phyloP scores from a whole-genome alignment of 495 filamentous ascomycete genomes.

The Penicillium tannophilum region DNA sequence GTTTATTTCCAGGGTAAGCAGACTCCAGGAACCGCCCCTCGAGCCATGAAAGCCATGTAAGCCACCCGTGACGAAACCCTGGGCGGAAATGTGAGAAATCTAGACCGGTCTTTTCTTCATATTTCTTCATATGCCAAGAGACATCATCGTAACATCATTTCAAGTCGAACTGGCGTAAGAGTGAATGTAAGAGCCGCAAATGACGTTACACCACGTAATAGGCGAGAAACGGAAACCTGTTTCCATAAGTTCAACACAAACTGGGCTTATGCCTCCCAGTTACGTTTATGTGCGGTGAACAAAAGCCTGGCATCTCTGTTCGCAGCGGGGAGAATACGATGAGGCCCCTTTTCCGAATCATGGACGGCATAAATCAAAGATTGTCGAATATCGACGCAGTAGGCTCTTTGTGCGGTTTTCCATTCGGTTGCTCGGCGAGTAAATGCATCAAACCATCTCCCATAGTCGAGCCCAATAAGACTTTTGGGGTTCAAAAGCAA shows the following conservation, averaged over 20 bases:
- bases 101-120: slow-evolving; percentile 11
- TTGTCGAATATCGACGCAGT: slow-evolving; percentile 35
- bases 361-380: slow-evolving; percentile 26
- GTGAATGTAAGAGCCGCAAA: neutral
- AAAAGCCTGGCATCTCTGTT: slow-evolving; percentile 37
- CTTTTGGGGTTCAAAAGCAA: slow-evolving; percentile 68
- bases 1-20: neutral
- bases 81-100: neutral
- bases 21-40: neutral
- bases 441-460: slow-evolving; percentile 13
- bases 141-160: slow-evolving; percentile 6
- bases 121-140: too few species aligned
- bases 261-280: slow-evolving; percentile 39
- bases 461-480: slow-evolving; percentile 67
- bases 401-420: slow-evolving; percentile 17
- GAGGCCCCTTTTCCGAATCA: neutral
- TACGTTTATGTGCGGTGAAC: slow-evolving; percentile 44
- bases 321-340: neutral
- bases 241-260: neutral
- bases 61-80: neutral
- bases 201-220: neutral
- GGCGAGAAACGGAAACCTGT: neutral
- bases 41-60: neutral
- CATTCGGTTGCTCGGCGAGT: slow-evolving; percentile 6
- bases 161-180: neutral